Percentiles rank a stretch among this genome's conserved stretches.
These are phyloP conservation scores for Yamadazyma nakazawae DNA, from an alignment of 805 yeast genomes.

Conservation along the genomic window DNA sequence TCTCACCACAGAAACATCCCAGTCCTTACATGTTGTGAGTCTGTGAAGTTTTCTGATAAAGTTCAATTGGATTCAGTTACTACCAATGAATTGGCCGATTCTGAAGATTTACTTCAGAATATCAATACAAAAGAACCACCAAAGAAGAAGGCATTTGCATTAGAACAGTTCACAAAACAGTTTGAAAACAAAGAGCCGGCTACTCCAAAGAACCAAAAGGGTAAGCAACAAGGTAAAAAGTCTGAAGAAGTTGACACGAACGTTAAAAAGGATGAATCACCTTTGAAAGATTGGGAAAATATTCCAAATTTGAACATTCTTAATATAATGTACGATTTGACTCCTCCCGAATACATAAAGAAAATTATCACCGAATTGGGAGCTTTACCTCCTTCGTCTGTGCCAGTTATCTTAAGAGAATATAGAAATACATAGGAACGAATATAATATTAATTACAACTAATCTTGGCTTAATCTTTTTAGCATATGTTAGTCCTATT, in stretches of 20 bases:
- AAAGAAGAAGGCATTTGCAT: slow-evolving; percentile 56
- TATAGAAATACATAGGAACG: slow-evolving; percentile 48
- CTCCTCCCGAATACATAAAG: slow-evolving; percentile 90
- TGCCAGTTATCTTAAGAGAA: slow-evolving; percentile 93
- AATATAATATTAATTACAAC: neutral
- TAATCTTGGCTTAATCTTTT: too few relatives aligned
- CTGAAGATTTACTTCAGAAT: slow-evolving; percentile 59
- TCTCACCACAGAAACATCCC: slow-evolving; percentile 88
- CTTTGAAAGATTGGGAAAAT: slow-evolving; percentile 61
- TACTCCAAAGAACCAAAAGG: slow-evolving; percentile 2
- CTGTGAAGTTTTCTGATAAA: slow-evolving; percentile 89
- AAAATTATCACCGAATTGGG: slow-evolving; percentile 96
- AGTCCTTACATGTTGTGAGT: slow-evolving; percentile 92
- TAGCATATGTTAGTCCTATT: neutral
- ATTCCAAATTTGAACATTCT: slow-evolving; percentile 65
- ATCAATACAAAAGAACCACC: slow-evolving; percentile 51
- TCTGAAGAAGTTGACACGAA: slow-evolving; percentile 15
- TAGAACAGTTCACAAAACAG: slow-evolving; percentile 56
- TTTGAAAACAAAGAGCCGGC: slow-evolving; percentile 28
- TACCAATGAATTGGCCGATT: slow-evolving; percentile 83
- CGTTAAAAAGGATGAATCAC: slow-evolving; percentile 28
- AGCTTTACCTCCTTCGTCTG: slow-evolving; percentile 95
- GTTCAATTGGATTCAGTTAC: slow-evolving; percentile 97
- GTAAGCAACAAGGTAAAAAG: slow-evolving; percentile 11
- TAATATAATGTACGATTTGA: slow-evolving; percentile 87